Conservation (phyloP, 1,284 basidiomycete species). For the Apiotrichum sp. region DNA sequence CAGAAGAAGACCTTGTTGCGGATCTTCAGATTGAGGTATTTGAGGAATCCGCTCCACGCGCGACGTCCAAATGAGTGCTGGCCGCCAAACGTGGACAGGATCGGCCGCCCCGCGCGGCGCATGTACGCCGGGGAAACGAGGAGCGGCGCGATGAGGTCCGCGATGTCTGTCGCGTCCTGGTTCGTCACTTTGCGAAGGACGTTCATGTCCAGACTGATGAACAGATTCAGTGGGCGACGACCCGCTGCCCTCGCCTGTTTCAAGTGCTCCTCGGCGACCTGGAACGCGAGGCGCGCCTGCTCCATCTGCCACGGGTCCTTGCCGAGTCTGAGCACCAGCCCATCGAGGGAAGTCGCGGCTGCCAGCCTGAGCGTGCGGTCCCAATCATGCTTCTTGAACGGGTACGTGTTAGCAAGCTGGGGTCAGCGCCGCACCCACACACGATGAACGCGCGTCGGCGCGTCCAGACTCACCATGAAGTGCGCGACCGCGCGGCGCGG, state of each 20-base stretch:
- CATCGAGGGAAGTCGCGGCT: slow-evolving; percentile 41
- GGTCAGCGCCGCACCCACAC: background rate
- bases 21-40: slow-evolving; percentile 18
- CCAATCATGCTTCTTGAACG: slow-evolving; percentile 42
- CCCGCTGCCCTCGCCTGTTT: background rate
- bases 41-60: slow-evolving; percentile 37
- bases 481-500: slow-evolving; percentile 39
- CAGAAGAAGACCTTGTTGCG: slow-evolving; percentile 39
- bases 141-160: slow-evolving; percentile 19
- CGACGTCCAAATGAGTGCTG: slow-evolving; percentile 32
- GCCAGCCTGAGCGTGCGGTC: slow-evolving; percentile 35
- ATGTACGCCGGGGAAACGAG: slow-evolving; percentile 13
- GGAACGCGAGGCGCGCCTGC: slow-evolving; percentile 38
- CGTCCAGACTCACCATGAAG: slow-evolving; percentile 41
- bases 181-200: slow-evolving; percentile 28
- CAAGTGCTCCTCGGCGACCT: slow-evolving; percentile 11
- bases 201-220: slow-evolving; percentile 45
- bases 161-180: slow-evolving; percentile 21
- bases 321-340: slow-evolving; percentile 45
- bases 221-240: slow-evolving; percentile 24
- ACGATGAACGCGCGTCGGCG: too few relatives aligned
- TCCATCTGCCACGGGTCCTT: slow-evolving; percentile 43
- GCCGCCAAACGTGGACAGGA: slow-evolving; percentile 43
- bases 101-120: slow-evolving; percentile 14
- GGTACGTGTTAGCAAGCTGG: slow-evolving; percentile 47